Evolutionary conservation across 2,329 filamentous ascomycete genomes (phyloP), one percentile per base, ranked within the genome.

Genomic region (Diaporthe nobilis): DNA sequence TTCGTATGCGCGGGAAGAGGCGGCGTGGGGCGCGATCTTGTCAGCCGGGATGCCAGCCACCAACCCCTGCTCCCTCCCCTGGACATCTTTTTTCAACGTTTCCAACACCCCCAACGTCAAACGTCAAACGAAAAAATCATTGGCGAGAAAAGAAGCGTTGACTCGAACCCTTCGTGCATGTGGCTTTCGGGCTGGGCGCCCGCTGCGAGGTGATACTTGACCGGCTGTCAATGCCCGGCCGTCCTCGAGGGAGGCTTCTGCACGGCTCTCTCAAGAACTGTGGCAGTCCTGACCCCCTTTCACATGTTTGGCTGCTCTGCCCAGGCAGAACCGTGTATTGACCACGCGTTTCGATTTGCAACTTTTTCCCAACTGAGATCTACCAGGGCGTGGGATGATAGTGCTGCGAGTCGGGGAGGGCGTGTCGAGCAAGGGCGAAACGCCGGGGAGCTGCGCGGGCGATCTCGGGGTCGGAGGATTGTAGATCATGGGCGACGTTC

Each of bases 391-490:
- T 22, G 39, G 17, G 28, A 37, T 25, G 28, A 51, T 25, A 25
- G 3, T 25, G 22, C 15, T 51, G 44, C 44, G 44, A 68, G 63
- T 51, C 60, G 63, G 63, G 63, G 12, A 13, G 15, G 60, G 39
- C 39, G 61, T 31, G 61, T 31, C 28, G 25, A 28, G 15, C 25
- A 22, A 31, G 44, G 63, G 28, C 63, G 61, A 67, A 67, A 67
- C 42, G 61, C 42, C 44, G 28, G 42, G 28, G 28, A 25, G 12
- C 22, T 31, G 44, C 63, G 63, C 47, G 44, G 63, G 44, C 31
- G 44, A 53, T 53, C 31, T 51, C 47, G 61, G 42, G 22, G 63
- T 68, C 63, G 63, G 47, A 68, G 61, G 61, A 37, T 67, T 51
- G 61, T 44, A 51, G 61, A 51, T 67, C 61, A 67, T 37, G 42